These are phyloP conservation scores for Coniochaeta prunicola DNA, from an alignment of 2,329 filamentous ascomycete genomes.

Conservation along the genomic window DNA sequence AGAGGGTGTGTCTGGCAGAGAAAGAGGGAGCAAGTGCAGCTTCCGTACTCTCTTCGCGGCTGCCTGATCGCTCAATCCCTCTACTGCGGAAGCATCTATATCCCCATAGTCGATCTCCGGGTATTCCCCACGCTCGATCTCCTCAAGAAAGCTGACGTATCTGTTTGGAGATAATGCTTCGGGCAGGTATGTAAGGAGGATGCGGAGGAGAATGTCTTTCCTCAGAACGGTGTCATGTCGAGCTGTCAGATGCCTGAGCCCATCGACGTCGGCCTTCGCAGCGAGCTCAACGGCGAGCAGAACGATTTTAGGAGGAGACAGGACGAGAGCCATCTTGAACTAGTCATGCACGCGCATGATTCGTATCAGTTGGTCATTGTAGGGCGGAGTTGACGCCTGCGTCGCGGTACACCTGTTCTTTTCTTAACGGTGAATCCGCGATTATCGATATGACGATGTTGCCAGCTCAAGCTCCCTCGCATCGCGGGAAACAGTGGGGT, in stretches of 20 bases:
- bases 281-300: slow-evolving; percentile 68
- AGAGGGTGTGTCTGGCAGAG: slow-evolving; percentile 36
- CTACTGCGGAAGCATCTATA: slow-evolving; percentile 49
- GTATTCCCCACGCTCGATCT: slow-evolving; percentile 43
- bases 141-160: slow-evolving; percentile 55
- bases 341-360: neutral
- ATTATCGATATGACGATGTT: neutral
- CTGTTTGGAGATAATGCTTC: slow-evolving; percentile 57
- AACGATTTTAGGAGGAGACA: slow-evolving; percentile 62
- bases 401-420: neutral
- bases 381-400: neutral
- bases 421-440: neutral
- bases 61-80: slow-evolving; percentile 52
- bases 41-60: slow-evolving; percentile 58
- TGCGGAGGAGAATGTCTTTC: slow-evolving; percentile 59
- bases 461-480: neutral
- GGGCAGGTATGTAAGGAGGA: slow-evolving; percentile 71
- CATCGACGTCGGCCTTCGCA: slow-evolving; percentile 55
- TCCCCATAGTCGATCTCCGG: slow-evolving; percentile 30
- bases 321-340: slow-evolving; percentile 19
- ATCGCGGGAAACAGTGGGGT: neutral
- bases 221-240: slow-evolving; percentile 50
- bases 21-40: slow-evolving; percentile 54
- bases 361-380: neutral
- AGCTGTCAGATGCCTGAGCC: slow-evolving; percentile 52